phyloP scores from a whole-genome alignment of 2,329 filamentous ascomycete species.

The Calonectria leucothoes region DNA sequence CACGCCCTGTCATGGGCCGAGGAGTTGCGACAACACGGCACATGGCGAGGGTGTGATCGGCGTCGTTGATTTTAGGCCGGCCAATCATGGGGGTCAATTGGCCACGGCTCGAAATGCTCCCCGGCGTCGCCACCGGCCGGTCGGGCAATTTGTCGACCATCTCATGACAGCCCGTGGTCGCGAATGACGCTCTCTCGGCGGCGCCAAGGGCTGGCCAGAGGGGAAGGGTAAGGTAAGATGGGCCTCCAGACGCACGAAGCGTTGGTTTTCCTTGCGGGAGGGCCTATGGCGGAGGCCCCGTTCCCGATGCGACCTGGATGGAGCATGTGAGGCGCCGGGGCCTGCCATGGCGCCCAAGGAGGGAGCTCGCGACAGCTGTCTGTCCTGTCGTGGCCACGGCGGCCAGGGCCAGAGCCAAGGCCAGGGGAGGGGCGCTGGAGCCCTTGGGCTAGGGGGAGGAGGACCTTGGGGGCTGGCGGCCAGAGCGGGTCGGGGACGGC shows the following conservation, averaged over 20 bases:
- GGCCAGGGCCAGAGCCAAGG: too few relatives aligned
- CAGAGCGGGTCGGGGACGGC: constrained; percentile 17
- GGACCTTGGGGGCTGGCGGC: constrained; percentile 2
- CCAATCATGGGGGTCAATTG: constrained; percentile 42
- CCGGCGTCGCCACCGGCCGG: constrained; percentile 11
- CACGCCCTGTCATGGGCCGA: constrained; percentile 15
- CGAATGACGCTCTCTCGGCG: constrained; percentile 8
- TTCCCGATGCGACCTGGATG: not conserved
- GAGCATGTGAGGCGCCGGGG: not conserved
- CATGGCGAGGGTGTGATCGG: constrained; percentile 1
- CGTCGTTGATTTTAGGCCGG: not conserved
- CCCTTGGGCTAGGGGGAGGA: not conserved
- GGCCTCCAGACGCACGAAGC: not conserved
- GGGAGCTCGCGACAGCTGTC: constrained; percentile 13
- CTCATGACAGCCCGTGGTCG: constrained; percentile 13
- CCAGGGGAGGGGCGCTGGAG: not conserved
- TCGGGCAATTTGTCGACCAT: not conserved
- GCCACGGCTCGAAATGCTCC: constrained; percentile 2
- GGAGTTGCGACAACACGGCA: not conserved
- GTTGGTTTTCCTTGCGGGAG: constrained; percentile 10
- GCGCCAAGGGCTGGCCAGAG: constrained; percentile 1
- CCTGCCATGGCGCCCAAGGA: not conserved
- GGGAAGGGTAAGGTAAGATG: constrained; percentile 24
- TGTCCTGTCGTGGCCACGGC: not conserved
- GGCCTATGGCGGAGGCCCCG: constrained; percentile 3